These are phyloP conservation scores for Daldinia loculata DNA, from an alignment of 495 filamentous ascomycete species.

Conservation along the genomic window DNA sequence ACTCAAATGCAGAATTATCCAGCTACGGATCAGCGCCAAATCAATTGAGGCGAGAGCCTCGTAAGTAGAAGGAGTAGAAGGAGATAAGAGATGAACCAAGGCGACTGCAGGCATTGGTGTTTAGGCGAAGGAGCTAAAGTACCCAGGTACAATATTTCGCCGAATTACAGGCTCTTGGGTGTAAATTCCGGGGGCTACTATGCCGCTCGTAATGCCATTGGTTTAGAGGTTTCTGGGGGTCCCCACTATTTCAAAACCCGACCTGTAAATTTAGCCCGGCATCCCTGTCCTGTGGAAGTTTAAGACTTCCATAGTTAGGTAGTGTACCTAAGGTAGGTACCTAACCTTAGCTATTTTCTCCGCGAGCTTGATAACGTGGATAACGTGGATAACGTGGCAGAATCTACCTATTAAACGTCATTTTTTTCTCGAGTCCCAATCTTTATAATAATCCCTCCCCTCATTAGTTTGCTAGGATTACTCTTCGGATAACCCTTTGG, in stretches of 20 bases:
- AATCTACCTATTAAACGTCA: too few relatives aligned
- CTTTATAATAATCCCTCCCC: too few relatives aligned
- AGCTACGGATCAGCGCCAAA: conserved; percentile 27
- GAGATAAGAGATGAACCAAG: conserved; percentile 31
- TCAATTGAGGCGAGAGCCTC: conserved; percentile 33
- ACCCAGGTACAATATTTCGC: conserved; percentile 36
- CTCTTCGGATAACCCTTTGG: not conserved
- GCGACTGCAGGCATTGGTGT: conserved; percentile 19
- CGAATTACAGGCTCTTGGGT: conserved; percentile 28
- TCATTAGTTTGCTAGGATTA: not conserved
- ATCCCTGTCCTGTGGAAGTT: conserved; percentile 20
- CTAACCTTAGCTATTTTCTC: not conserved
- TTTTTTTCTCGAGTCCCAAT: too few relatives aligned
- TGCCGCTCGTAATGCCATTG: conserved; percentile 19
- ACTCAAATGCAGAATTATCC: conserved; percentile 31
- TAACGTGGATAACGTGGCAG: not conserved
- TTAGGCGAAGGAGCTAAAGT: conserved; percentile 16
- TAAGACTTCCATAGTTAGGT: too few relatives aligned
- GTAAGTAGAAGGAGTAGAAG: conserved; percentile 12
- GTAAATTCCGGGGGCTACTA: conserved; percentile 26
- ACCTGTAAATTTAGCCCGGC: conserved; percentile 29
- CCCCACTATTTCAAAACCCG: conserved; percentile 20
- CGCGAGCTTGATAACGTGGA: not conserved
- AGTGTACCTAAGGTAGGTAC: too few relatives aligned
- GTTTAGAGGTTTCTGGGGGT: conserved; percentile 18